phyloP scores from a whole-genome alignment of 176 grass and related monocot species.

The Avena eriantha region DNA sequence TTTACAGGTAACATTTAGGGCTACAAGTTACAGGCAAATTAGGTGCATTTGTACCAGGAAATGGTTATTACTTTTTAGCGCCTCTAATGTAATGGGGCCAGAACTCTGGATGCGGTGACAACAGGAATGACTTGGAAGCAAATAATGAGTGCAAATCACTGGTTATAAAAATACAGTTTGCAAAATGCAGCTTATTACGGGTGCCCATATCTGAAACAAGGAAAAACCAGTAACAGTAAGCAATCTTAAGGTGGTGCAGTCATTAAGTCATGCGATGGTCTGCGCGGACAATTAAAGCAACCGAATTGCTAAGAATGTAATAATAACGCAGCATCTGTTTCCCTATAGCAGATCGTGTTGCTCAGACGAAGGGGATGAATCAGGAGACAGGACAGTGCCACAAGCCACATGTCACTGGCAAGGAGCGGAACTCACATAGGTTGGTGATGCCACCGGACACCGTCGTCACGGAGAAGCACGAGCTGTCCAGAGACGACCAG shows the following conservation, averaged over 20 bases:
- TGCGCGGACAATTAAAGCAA: slow-evolving; percentile 17
- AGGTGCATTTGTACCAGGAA: background rate
- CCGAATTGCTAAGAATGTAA: background rate
- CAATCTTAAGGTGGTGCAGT: background rate
- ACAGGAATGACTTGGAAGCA: background rate
- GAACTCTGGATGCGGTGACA: background rate
- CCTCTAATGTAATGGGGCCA: background rate
- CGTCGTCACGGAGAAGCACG: slow-evolving; percentile 71
- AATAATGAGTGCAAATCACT: background rate
- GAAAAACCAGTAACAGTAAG: background rate
- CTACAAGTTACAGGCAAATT: slow-evolving; percentile 28
- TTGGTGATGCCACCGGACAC: slow-evolving; percentile 98
- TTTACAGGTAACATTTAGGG: background rate
- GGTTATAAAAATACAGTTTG: background rate
- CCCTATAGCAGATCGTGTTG: background rate
- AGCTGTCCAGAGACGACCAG: slow-evolving; percentile 65
- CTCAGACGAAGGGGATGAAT: background rate
- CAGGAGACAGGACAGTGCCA: background rate
- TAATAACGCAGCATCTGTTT: background rate
- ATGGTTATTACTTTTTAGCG: slow-evolving; percentile 1
- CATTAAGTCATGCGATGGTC: background rate
- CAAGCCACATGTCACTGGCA: slow-evolving; percentile 14
- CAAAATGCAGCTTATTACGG: background rate
- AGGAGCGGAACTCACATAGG: slow-evolving; percentile 63
- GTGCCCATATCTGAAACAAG: slow-evolving; percentile 4